phyloP scores from a whole-genome alignment of 352 stramenopile genomes.

The Pythium apleroticum region DNA sequence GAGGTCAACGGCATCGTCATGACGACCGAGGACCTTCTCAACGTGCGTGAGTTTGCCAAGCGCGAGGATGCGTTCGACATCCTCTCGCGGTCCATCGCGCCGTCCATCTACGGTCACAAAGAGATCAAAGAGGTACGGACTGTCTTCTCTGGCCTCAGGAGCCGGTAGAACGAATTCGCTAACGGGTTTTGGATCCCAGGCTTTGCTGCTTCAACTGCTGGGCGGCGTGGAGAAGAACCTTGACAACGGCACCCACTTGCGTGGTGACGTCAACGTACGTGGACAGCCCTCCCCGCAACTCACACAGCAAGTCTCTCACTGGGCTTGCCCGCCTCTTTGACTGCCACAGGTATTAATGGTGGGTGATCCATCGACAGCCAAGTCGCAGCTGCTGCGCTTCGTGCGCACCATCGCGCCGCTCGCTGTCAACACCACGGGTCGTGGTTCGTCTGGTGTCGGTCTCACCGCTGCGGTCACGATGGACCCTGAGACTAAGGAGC shows the following conservation, averaged over 20 bases:
- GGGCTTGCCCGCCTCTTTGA: no score
- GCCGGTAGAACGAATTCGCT: neutral
- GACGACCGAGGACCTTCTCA: conserved; percentile 88
- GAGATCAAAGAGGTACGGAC: conserved; percentile 96
- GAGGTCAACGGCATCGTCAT: conserved; percentile 94
- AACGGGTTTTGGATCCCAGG: conserved; percentile 18
- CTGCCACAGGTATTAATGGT: conserved; percentile 89
- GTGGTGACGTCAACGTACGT: conserved; percentile 98
- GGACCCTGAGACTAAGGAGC: conserved; percentile 94
- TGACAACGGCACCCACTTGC: conserved; percentile 98
- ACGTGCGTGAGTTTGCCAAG: conserved; percentile 93
- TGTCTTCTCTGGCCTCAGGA: no score
- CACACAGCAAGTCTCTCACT: no score
- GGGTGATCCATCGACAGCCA: conserved; percentile 98
- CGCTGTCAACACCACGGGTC: conserved; percentile 91
- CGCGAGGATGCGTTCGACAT: conserved; percentile 90
- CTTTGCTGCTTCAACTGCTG: conserved; percentile 80
- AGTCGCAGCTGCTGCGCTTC: conserved; percentile 98
- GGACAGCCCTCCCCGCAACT: neutral
- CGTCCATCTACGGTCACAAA: conserved; percentile 98
- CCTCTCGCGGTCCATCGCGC: conserved; percentile 93
- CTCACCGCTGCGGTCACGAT: conserved; percentile 98
- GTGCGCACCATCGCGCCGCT: conserved; percentile 94
- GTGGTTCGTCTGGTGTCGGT: conserved; percentile 89
- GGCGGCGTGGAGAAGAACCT: conserved; percentile 96